A percentile compares a stretch with the other conserved stretches of the same genome.
Evolutionary conservation across 2,329 filamentous ascomycete genomes (phyloP).

Genomic region (Alternaria panax): DNA sequence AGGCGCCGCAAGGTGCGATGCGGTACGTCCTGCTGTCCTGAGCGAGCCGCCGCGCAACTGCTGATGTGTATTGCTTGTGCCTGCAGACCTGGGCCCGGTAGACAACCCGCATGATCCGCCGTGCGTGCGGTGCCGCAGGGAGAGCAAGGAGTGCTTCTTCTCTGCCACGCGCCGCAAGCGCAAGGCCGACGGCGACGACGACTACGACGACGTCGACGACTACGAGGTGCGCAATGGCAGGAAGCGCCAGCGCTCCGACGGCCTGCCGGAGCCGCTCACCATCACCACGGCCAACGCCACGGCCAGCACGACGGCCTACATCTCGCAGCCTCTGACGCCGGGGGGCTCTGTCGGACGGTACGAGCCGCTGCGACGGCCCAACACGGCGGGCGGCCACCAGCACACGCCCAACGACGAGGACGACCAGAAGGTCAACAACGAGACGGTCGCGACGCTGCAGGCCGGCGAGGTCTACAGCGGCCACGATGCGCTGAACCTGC

Average conservation of each 20-base stretch:
- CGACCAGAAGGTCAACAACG: constrained; percentile 66
- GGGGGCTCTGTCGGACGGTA: constrained; percentile 71
- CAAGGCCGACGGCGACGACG: constrained; percentile 65
- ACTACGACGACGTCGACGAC: constrained; percentile 59
- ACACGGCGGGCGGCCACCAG: constrained; percentile 35
- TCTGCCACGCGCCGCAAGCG: constrained; percentile 92
- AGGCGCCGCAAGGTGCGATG: constrained; percentile 65
- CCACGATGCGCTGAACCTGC: constrained; percentile 88
- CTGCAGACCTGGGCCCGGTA: constrained; percentile 60
- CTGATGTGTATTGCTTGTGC: constrained; percentile 42
- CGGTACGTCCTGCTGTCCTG: constrained; percentile 47
- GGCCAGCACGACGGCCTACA: constrained; percentile 31
- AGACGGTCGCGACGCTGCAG: constrained; percentile 66
- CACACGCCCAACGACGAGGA: constrained; percentile 54
- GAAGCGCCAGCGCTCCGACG: constrained; percentile 66
- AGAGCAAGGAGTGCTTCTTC: constrained; percentile 97
- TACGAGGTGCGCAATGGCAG: constrained; percentile 77
- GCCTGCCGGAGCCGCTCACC: constrained; percentile 47
- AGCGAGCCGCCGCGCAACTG: background rate
- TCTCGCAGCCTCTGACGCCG: constrained; percentile 66
- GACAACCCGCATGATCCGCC: constrained; percentile 94
- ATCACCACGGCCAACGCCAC: constrained; percentile 26
- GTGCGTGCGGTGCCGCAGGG: constrained; percentile 89
- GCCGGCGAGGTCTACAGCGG: constrained; percentile 81
- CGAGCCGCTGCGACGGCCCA: constrained; percentile 71